Base-by-base conservation (phyloP, 2,329 filamentous ascomycete genomes). In the Akanthomyces dipterigenus region DNA sequence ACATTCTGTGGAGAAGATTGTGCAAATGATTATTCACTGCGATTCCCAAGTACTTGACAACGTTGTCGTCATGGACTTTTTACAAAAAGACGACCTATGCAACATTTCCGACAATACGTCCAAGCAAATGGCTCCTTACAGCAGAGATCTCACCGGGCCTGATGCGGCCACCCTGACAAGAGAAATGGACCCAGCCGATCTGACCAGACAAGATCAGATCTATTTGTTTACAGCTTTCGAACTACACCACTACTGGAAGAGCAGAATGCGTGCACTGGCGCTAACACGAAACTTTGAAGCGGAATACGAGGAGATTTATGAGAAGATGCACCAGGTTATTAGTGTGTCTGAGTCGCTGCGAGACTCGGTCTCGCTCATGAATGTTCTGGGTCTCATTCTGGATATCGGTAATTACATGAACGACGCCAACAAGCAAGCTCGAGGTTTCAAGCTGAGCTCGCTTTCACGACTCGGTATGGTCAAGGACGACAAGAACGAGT, bases 391-490 rank as follows among this genome's bases (percentile, higher is more conserved):
- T 63, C 82, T 98, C 64, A 99, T 99, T 75, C 80, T 99, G 69
- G 93, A 97, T 74, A 96, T 99, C 70, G 95, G 95, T 75, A 99
- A 99, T 76, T 99, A 96, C 82, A 99, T 99, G 95, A 99, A 99
- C 80, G 95, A 98, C 72, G 89, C 93, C 60, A 98, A 97, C 78
- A 99, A 99, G 78, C 95, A 98, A 77, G 95, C 95, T 4, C 90
- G 89, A 62, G 95, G 95, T 64, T 99, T 99, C 87, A 99, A 99
- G 79, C 85, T 99, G 16, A 95, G 92, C 71, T 97, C 95, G 6
- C 86, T 99, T 54, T 90, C 91, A 31, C 87, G 95, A 60, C 80
- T 99, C 60, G 93, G 89, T 64, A 98, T 99, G 93, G 91, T 98
- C 71, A 99, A 99, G 78, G 95, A 99, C 72, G 92, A 96, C 79